A percentile compares a stretch with the other conserved stretches of the same genome.
Evolutionary conservation across 1,284 basidiomycete genomes (phyloP).

Genomic region (Irpex rosettiformis): DNA sequence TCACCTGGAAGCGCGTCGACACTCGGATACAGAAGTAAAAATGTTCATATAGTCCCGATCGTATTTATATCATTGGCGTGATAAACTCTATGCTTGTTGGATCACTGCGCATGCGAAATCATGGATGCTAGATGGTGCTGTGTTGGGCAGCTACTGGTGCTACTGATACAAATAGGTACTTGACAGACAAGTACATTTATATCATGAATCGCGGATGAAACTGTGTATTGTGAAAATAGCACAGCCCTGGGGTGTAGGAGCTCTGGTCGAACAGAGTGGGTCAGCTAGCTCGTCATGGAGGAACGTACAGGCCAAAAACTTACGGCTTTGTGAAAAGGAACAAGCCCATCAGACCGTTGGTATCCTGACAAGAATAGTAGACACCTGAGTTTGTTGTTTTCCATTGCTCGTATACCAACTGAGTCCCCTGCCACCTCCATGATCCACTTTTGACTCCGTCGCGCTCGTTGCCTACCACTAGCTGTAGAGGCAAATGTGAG

Average conservation of each 20-base stretch:
- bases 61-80: not conserved
- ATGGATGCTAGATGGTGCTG: not conserved
- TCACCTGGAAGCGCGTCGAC: conserved; percentile 63
- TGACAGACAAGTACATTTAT: not conserved
- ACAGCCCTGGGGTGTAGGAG: conserved; percentile 30
- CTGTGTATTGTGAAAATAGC: conserved; percentile 46
- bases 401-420: conserved; percentile 50
- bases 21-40: conserved; percentile 56
- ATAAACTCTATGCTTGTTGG: not conserved
- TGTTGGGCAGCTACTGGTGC: not conserved
- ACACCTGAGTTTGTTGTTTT: conserved; percentile 40
- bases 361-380: conserved; percentile 46
- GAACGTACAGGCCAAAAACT: conserved; percentile 18
- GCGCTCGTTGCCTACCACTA: conserved; percentile 38
- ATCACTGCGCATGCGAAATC: not conserved
- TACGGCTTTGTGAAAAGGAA: conserved; percentile 49
- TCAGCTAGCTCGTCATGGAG: conserved; percentile 6
- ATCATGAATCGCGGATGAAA: conserved; percentile 25
- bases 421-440: conserved; percentile 57
- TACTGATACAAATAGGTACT: not conserved
- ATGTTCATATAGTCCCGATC: conserved; percentile 3
- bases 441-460: conserved; percentile 38
- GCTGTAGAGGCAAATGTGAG: conserved; percentile 42
- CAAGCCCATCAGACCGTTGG: conserved; percentile 37
- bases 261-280: conserved; percentile 15